Base-by-base conservation (phyloP, 306 rosid genomes). In the Lagenaria siceraria region DNA sequence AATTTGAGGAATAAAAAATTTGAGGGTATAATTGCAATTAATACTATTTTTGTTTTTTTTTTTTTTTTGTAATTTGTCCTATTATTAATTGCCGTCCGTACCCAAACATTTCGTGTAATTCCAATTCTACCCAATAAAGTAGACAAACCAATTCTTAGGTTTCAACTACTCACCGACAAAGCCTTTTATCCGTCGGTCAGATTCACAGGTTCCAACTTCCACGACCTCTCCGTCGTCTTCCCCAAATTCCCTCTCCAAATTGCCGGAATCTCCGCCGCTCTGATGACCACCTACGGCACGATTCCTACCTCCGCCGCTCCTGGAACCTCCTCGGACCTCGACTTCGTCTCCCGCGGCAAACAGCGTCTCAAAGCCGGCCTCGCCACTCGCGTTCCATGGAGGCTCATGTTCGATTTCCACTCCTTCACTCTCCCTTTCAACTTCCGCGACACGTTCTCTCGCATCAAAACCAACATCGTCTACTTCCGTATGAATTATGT, bases 401-500 rank as follows among this genome's bases (percentile, higher is more conserved):
- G 82, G 73, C 11, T 84, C 27, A 84, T 93, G 97, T 69, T 91
- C 81, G 72, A 87, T 79, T n/a, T 81, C 62, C 85, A 58, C 35
- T 84, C 91, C 65, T 43, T 90, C n/a, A 71, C 79, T 2, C 24
- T 88, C 12, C 89, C 96, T 19, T 10, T 79, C 75, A 48, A 71
- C 19, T 0, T 83, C 69, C 19, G 40, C 11, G 91, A 86, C 33
- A 83, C 85, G 2, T 0, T 87, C 31, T 64, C 77, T 0, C 82
- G 93, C 1, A 4, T 88, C 55, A 84, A 87, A 31, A 24, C 54
- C 42, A 91, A 90, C 85, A 36, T 73, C 74, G 82, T 81, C 9
- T 94, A 81, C 66, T 94, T 94, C 79, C 91, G 94, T 1, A 84
- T 90, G 93, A 94, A 94, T 79, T 91, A 94, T 79, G 87, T 89